Evolutionary conservation across 441 rosid genomes (phyloP), one percentile per base, ranked within the genome.

Genomic region (Heliophila coronopifolia): DNA sequence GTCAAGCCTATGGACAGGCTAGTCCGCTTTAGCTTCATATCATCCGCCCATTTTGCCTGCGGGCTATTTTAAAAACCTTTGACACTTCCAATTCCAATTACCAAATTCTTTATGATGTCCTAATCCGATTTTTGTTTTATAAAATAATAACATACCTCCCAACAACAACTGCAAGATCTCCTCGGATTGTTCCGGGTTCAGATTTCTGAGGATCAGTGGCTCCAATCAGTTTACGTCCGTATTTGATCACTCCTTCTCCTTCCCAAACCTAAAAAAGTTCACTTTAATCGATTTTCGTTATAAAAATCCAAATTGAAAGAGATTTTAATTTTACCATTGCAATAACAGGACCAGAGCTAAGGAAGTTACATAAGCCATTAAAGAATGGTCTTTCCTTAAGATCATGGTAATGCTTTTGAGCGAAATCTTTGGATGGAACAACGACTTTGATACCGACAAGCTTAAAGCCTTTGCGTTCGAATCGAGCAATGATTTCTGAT

Each of bases 191-290:
- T 62, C 98, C 98, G 0, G 96, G 94, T 63, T 91, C 98, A 7
- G 98, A 91, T 66, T 91, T 91, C 73, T 82, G 90, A 47, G 98
- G 98, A 66, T 91, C 98, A 1, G 98, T 91, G 24, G 96, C 96
- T 63, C 96, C 98, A 2, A 91, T 91, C 52, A 91, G 88, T 66
- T 86, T 91, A 59, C 98, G 67, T 26, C 98, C 94, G 11, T 91
- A 91, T 49, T 59, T 80, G 7, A 86, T 86, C 65, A 82, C 98
- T 9, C 93, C 98, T 66, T 91, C 98, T 60, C 98, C 98, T 74
- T 86, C 98, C 98, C 98, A 91, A 9, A 91, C 96, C 98, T 90
- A 52, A 5, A 47, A 6, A 26, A 0, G 20, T 1, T 2, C 18
- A n/a, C 6, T 3, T 36, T 11, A 39, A 7, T 24, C 5, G 2